Percentiles rank a stretch among this genome's conserved stretches.
Conservation (phyloP, 768 basidiomycete genomes). For the Trametes punicea region DNA sequence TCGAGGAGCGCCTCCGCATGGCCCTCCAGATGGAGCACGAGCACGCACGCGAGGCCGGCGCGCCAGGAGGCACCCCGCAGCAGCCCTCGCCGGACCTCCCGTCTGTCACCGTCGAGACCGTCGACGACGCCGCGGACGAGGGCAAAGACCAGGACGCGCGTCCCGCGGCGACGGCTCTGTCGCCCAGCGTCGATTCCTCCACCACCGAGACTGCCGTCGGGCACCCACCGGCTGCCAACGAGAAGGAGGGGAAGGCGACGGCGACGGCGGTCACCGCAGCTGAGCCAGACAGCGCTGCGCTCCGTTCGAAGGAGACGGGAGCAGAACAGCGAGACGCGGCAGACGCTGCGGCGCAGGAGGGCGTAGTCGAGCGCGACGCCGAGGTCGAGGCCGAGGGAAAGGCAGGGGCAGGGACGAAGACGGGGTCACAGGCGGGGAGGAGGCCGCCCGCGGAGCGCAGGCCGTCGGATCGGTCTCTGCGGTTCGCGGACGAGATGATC, state of each 20-base stretch:
- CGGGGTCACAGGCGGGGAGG: neutral
- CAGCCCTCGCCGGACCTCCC: neutral
- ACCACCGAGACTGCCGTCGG: no score
- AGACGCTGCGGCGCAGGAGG: neutral
- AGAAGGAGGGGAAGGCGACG: neutral
- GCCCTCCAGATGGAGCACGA: conserved; percentile 37
- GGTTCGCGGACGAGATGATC: conserved; percentile 32
- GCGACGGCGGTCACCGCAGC: neutral
- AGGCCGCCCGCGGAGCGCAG: neutral
- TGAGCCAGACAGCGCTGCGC: no score
- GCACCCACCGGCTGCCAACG: no score
- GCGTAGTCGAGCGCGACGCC: neutral
- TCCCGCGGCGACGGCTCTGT: neutral
- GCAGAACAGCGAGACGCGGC: neutral
- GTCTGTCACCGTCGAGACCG: neutral
- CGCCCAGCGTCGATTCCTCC: neutral
- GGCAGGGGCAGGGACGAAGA: neutral
- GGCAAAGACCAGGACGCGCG: neutral
- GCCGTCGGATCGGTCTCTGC: conserved; percentile 18
- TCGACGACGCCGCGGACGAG: neutral
- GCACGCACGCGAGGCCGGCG: no score
- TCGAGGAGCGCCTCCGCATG: conserved; percentile 54
- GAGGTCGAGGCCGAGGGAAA: neutral
- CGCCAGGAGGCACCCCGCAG: neutral
- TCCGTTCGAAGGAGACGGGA: no score